These are phyloP conservation scores for Pseudozyma hubeiensis DNA, from an alignment of 1,284 basidiomycete species.

Conservation along the genomic window DNA sequence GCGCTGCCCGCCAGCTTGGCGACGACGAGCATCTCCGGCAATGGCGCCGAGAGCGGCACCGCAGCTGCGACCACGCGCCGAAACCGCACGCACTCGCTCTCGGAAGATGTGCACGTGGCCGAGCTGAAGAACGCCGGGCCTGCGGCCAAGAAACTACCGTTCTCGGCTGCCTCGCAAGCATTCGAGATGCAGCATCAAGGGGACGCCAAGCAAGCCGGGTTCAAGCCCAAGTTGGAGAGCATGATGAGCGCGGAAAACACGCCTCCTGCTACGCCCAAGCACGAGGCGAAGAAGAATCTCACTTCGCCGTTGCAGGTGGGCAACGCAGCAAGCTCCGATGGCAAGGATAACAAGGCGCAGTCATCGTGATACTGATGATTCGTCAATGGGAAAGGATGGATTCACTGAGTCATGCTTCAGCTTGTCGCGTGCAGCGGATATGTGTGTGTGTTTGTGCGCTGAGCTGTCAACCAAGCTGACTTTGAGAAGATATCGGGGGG, in stretches of 20 bases:
- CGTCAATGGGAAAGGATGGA: not conserved
- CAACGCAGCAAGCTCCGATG: not conserved
- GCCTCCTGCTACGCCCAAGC: constrained; percentile 40
- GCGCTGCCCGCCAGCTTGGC: constrained; percentile 32
- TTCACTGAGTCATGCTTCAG: too few species aligned
- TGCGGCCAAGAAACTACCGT: constrained; percentile 43
- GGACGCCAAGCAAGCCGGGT: constrained; percentile 26
- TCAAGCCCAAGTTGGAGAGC: constrained; percentile 35
- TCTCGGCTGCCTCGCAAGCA: constrained; percentile 46
- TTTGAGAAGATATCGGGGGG: too few species aligned
- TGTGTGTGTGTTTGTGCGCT: too few species aligned
- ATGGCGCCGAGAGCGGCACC: constrained; percentile 8
- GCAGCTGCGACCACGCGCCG: constrained; percentile 26
- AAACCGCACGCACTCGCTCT: constrained; percentile 50
- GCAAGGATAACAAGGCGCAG: not conserved
- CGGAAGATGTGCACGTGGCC: constrained; percentile 46
- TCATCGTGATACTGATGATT: not conserved
- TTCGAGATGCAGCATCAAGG: constrained; percentile 43
- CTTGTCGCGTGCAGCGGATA: too few species aligned
- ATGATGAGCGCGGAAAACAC: constrained; percentile 57
- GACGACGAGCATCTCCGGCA: constrained; percentile 26
- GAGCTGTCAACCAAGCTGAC: too few species aligned
- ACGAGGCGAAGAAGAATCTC: constrained; percentile 21
- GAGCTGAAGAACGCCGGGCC: constrained; percentile 48
- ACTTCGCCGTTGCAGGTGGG: not conserved